These are phyloP conservation scores for Adenanthera pavonina DNA, from an alignment of 306 rosid genomes.

Conservation along the genomic window DNA sequence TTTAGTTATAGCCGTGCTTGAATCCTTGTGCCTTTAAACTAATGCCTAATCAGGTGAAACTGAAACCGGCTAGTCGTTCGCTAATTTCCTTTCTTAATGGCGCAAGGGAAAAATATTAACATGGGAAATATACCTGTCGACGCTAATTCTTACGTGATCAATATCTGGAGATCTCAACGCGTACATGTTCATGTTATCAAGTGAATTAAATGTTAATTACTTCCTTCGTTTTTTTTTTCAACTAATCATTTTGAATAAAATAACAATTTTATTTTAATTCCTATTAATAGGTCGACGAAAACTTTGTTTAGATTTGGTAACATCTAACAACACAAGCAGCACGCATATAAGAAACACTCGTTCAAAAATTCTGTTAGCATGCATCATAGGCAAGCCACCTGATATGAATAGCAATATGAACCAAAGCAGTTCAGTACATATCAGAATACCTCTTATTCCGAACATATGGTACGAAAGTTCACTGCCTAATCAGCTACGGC, in stretches of 20 bases:
- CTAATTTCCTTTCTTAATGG: background rate
- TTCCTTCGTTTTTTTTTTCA: too few species aligned
- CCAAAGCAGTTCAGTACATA: background rate
- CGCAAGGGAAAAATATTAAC: too few species aligned
- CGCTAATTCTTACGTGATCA: too few species aligned
- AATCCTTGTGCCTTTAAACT: background rate
- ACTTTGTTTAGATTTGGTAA: too few species aligned
- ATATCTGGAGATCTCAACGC: background rate
- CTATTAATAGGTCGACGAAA: too few species aligned
- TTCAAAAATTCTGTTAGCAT: background rate
- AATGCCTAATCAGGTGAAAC: background rate
- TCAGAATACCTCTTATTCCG: background rate
- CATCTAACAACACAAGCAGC: background rate
- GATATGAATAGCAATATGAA: background rate
- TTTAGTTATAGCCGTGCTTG: background rate
- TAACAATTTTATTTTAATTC: too few species aligned
- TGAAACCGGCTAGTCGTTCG: background rate
- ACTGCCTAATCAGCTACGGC: background rate
- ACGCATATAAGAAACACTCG: background rate
- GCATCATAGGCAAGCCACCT: background rate
- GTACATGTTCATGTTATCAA: background rate
- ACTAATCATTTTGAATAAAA: too few species aligned
- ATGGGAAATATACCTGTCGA: too few species aligned
- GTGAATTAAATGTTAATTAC: background rate
- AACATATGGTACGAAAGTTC: background rate